These are phyloP conservation scores for Aspergillus pseudonomiae DNA, from an alignment of 2,329 filamentous ascomycete genomes.

Conservation along the genomic window DNA sequence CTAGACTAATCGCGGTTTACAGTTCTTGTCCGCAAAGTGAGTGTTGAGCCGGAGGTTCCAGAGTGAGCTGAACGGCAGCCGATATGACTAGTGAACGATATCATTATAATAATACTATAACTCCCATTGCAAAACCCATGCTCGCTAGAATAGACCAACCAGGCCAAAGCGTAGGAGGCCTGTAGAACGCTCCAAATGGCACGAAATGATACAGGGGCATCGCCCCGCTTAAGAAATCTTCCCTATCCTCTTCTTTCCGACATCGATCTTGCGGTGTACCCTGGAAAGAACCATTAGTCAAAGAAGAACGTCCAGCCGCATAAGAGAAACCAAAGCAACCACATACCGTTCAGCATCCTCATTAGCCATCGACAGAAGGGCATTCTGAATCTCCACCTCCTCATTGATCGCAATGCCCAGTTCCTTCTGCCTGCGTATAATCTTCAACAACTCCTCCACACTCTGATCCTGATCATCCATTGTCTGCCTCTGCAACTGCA, in stretches of 20 bases:
- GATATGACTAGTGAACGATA: conserved; percentile 2
- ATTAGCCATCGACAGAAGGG: conserved; percentile 61
- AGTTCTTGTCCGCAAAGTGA: conserved; percentile 20
- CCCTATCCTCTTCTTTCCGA: conserved; percentile 51
- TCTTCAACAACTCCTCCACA: conserved; percentile 60
- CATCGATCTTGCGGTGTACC: conserved; percentile 49
- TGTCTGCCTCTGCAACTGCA: conserved; percentile 65
- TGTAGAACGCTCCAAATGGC: background rate
- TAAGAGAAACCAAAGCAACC: conserved; percentile 6
- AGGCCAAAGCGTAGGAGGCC: background rate
- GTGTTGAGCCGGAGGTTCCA: background rate
- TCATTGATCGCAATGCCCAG: conserved; percentile 65
- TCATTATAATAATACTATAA: conserved; percentile 3
- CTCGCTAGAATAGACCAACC: conserved; percentile 9
- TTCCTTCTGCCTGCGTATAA: conserved; percentile 62
- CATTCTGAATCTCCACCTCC: conserved; percentile 64
- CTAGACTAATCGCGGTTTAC: background rate
- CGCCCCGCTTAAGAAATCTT: conserved; percentile 45
- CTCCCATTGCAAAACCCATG: background rate
- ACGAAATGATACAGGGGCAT: background rate
- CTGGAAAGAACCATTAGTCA: conserved; percentile 30
- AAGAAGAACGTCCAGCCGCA: background rate
- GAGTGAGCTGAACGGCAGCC: background rate
- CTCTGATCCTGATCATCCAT: conserved; percentile 65
- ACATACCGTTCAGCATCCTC: conserved; percentile 58